Base-by-base conservation (phyloP, 345 rosid species). In the Boechera divaricarpa region DNA sequence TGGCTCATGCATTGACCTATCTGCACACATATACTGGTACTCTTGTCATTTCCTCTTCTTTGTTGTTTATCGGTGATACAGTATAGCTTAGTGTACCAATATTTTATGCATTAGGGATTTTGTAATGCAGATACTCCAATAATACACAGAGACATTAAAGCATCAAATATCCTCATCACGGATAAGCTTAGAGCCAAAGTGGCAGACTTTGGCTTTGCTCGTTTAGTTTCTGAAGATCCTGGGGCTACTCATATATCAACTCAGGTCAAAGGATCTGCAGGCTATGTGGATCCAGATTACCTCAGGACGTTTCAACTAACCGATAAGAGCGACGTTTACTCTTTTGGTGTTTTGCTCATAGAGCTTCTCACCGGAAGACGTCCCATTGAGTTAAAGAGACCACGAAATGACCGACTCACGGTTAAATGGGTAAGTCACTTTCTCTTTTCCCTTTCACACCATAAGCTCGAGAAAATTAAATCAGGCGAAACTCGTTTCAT, bases 71-170 rank as follows among this genome's bases (percentile, higher is more conserved):
- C 1, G 2, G 7, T 63, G 44, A 16, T 45, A 7, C 45, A 21
- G 9, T 18, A 26, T 21, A 42, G 42, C 35, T 48, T 4, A 28
- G 42, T 36, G 59, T 67, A 57, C 54, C 56, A 55, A 54, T 35
- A 13, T 11, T 18, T 5, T 5, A 67, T 21, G 35, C 47, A 65
- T 16, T 47, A n/a, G 39, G 15, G 24, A 45, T 2, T 49, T 6
- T 67, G 2, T 35, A 44, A 49, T 82, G 73, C 95, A 92, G 97
- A 94, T 78, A 86, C 83, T 74, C 92, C 95, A 13, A 82, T 94
- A 47, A 94, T 94, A 74, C 98, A 94, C 74, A 85, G 98, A 83
- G 98, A 94, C 67, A 86, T 94, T 79, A 94, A 94, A 80, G 79
- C 97, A 66, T 74, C 98, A 41, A 94, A 94, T 73, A 85, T 92